Base-by-base conservation (phyloP, 2,329 filamentous ascomycete genomes). In the Fusarium sp. region DNA sequence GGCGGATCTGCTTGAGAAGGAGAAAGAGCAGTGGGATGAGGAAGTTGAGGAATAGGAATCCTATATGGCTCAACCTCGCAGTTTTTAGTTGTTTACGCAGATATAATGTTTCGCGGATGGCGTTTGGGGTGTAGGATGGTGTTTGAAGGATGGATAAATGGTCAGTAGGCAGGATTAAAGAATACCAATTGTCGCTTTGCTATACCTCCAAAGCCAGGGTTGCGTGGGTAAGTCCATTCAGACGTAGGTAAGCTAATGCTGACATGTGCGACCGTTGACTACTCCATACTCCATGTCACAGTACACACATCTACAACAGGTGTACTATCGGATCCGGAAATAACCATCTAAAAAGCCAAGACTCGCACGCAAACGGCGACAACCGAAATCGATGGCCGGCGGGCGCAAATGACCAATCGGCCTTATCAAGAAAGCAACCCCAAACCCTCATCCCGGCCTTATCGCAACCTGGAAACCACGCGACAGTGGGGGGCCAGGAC, bases 1-100 rank as follows among this genome's bases (percentile, higher is more conserved):
- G 94, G 88, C 89, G 18, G 89, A 91, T 70, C 87, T 94, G 64
- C 88, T 96, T 78, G 92, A 93, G 84, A 88, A 87, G 66, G 95
- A 97, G 83, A 89, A 93, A 80, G 94, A 97, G 80, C 89, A 91
- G 36, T 96, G 94, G 92, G 94, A 94, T 76, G 93, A 94, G 77
- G 94, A 94, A 76, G 91, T 91, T 70, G 93, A 95, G 71, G 88
- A 90, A 72, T 88, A 84, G 65, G 47, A 56, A 64, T 71, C 67
- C 63, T 77, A 69, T 69, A 22, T 71, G 57, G 52, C 54, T 31
- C 62, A 65, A 52, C 61, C 54, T 42, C 60, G 38, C 25, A 65
- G 66, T 25, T 47, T n/a, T 45, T 50, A 65, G 63, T 33, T 66
- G 14, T 25, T 29, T 20, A 40, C 35, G 22, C 16, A 57, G 45